Base-by-base conservation (phyloP, 2,329 filamentous ascomycete species). In the Diaporthe caulivora region DNA sequence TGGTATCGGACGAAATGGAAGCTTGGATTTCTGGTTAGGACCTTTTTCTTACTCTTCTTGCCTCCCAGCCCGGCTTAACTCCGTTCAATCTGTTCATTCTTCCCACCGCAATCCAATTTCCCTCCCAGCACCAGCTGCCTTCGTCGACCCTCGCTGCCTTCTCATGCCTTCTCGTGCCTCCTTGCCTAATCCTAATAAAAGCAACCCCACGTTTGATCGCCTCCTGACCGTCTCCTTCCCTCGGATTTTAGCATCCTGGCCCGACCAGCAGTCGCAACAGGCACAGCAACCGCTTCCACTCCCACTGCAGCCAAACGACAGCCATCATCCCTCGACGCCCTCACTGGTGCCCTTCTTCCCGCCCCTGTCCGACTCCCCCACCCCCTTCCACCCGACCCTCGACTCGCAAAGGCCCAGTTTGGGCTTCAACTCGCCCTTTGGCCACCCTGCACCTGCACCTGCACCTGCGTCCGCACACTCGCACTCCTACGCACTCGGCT, bases 21-120 rank as follows among this genome's bases (percentile, higher is more conserved):
- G 62, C 71, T 21, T 51, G 65, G 51, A 18, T 72, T 40, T 72
- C 62, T 42, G 71, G 71, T 72, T 42, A 72, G 71, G 29, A 72
- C 26, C 21, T 40, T 47, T n/a, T 53, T 40, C 11, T 67, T 53
- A 8, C 29, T 18, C 18, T 24, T 18, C 18, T n/a, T 26, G 6
- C 60, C 60, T 65, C 60, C 44, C 26, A 34, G 60, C 60, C n/a
- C 44, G 37, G 42, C 60, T 24, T 31, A 49, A 49, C 2, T 24
- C 26, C 15, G 17, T 47, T 31, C 42, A 29, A 18, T 18, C 11
- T 34, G 34, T 34, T 34, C 34, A 34, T 5, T 34, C 40, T 70
- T 44, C 29, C 13, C 40, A 21, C 54, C 57, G 42, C n/a, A 31
- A 31, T 47, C 18, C 49, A 51, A 37, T 40, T 51, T 51, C 47